A percentile compares a stretch with the other conserved stretches of the same genome.
Evolutionary conservation across 257 asterid genomes (phyloP).

Genomic region (Fraxinus excelsior): DNA sequence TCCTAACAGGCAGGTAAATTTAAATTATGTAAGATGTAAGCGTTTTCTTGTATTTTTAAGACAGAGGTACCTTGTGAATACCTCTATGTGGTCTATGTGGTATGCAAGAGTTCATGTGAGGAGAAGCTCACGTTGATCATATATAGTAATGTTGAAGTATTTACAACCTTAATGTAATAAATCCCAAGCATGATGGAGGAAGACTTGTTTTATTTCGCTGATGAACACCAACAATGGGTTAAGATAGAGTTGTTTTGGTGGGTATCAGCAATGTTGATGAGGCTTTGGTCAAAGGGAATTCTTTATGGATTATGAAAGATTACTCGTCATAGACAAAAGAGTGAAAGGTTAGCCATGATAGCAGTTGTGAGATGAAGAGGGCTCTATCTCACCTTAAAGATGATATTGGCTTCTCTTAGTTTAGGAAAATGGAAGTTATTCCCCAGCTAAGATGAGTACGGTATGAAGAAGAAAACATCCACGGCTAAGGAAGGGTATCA

Average conservation of each 20-base stretch:
- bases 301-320: too few species aligned
- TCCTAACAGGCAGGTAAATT: slow-evolving; percentile 87
- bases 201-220: background rate
- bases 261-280: background rate
- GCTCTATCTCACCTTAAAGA: background rate
- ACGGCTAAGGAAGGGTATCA: background rate
- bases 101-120: background rate
- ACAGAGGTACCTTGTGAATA: background rate
- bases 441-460: background rate
- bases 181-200: background rate
- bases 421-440: background rate
- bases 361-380: background rate
- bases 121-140: background rate
- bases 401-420: background rate
- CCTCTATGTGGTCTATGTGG: background rate
- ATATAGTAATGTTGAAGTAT: background rate
- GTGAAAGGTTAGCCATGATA: background rate
- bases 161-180: background rate
- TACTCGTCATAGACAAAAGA: background rate
- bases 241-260: background rate
- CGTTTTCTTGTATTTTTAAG: background rate
- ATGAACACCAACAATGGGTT: background rate
- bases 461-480: background rate
- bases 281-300: background rate
- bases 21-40: background rate